Evolutionary conservation across 2,329 filamentous ascomycete genomes (phyloP), one percentile per base, ranked within the genome.

Genomic region (Didymella keratinophila): DNA sequence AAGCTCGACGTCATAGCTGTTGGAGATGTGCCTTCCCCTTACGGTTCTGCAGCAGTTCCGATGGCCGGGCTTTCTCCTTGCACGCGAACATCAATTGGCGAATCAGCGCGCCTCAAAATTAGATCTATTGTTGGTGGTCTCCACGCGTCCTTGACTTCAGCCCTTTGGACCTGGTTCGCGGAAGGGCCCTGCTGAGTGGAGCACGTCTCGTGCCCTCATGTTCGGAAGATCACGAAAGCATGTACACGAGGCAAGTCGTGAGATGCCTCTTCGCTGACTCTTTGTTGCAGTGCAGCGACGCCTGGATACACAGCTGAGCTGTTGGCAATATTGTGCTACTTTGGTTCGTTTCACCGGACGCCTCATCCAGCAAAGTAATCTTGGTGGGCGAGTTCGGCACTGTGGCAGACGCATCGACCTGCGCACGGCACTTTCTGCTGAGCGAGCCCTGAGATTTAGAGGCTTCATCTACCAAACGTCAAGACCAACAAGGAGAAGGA

Each of bases 381-480:
- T 59, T 50, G 62, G 55, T 59, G 61, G 56, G 61, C 54, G 55
- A 25, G 39, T 58, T 57, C 51, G 45, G 51, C 56, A 46, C 36
- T 46, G 48, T 49, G 48, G 61, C 56, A 52, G 49, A 37, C 45
- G 52, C 32, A 45, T 46, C 44, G 44, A 59, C 49, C 52, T 52
- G 52, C 58, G 63, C 54, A 55, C 47, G 60, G 60, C 56, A 43
- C 47, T 56, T 60, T 49, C 56, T 37, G 43, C 58, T 62, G 47
- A 51, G 30, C 56, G 43, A 55, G 50, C 52, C 41, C 39, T 49
- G 44, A 30, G 52, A 37, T 50, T 39, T 44, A 36, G 44, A 32
- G 34, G 39, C 39, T 28, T 44, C 39, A 52, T 53, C 50, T 43
- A 39, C 12, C 41, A n/a, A 18, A 25, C 25, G 25, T 45, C 41